Evolutionary conservation across 2,329 filamentous ascomycete genomes (phyloP).

Genomic region (Alternaria sp.): DNA sequence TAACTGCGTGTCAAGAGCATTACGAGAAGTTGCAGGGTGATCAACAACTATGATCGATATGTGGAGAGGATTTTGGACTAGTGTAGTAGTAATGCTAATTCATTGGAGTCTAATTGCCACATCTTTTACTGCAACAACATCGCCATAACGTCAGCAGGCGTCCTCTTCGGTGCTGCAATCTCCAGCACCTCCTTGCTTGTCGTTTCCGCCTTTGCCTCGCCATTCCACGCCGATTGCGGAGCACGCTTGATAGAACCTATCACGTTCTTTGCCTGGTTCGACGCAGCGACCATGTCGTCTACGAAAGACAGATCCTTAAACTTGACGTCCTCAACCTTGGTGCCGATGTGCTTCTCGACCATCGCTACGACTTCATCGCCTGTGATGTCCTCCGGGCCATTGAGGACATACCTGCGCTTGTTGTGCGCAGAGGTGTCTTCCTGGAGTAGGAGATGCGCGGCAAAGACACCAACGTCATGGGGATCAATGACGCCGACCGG

Average conservation of each 20-base stretch:
- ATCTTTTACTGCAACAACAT: background rate
- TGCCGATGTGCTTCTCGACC: slow-evolving; percentile 18
- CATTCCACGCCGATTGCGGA: slow-evolving; percentile 10
- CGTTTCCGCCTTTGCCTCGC: slow-evolving; percentile 11
- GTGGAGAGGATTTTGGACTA: background rate
- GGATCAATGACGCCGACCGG: slow-evolving; percentile 19
- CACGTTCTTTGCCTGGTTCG: slow-evolving; percentile 13
- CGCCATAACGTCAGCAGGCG: background rate
- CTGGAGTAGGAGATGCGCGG: slow-evolving; percentile 16
- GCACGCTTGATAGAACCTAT: slow-evolving; percentile 17
- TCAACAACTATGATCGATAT: background rate
- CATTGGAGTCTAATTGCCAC: background rate
- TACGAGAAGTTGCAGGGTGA: background rate
- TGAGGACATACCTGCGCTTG: slow-evolving; percentile 19
- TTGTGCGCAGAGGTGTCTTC: slow-evolving; percentile 16
- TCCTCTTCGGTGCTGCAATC: slow-evolving; percentile 13
- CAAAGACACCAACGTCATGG: slow-evolving; percentile 21
- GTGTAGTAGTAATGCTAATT: background rate
- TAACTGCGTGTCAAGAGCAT: background rate
- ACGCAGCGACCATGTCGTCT: slow-evolving; percentile 10
- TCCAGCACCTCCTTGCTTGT: slow-evolving; percentile 25
- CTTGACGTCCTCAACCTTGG: slow-evolving; percentile 15
- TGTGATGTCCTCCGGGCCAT: slow-evolving; percentile 20
- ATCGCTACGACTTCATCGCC: slow-evolving; percentile 17
- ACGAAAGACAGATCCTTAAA: slow-evolving; percentile 19